Evolutionary conservation across 352 stramenopile species (phyloP).

Genomic region (Globisporangium carolinianum): DNA sequence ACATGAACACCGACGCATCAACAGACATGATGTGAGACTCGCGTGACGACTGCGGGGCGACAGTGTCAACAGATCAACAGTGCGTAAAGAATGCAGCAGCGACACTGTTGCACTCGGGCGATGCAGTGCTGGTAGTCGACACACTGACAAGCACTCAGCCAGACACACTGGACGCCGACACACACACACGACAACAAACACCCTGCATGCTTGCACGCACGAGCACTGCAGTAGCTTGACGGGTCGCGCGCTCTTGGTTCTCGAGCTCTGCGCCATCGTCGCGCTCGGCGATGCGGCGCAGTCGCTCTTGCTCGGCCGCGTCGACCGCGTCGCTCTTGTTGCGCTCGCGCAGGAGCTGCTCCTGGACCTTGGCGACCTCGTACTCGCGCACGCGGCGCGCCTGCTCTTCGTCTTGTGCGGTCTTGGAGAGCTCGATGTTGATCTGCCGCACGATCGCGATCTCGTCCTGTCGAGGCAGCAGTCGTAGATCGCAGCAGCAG

Average conservation of each 20-base stretch:
- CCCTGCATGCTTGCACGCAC: background rate
- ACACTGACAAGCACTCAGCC: too few relatives aligned
- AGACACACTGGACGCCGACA: background rate
- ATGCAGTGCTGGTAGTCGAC: too few relatives aligned
- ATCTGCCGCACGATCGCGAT: slow-evolving; percentile 64
- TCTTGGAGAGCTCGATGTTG: slow-evolving; percentile 63
- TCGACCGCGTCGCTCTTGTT: slow-evolving; percentile 29
- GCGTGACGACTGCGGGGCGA: too few relatives aligned
- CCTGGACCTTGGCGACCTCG: slow-evolving; percentile 53
- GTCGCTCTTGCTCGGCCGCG: slow-evolving; percentile 38
- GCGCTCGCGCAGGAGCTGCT: slow-evolving; percentile 48
- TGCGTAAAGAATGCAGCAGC: too few relatives aligned
- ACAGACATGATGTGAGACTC: too few relatives aligned
- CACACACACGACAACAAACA: background rate
- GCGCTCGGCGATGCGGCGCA: slow-evolving; percentile 36
- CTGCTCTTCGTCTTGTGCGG: slow-evolving; percentile 50
- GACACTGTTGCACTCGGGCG: too few relatives aligned
- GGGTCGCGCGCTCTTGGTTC: slow-evolving; percentile 14
- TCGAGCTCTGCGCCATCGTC: slow-evolving; percentile 15
- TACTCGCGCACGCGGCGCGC: slow-evolving; percentile 57
- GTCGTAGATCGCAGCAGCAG: background rate
- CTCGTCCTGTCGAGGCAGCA: slow-evolving; percentile 25
- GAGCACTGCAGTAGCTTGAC: background rate
- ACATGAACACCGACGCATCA: background rate
- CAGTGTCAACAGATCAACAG: too few relatives aligned